Conservation (phyloP, 1,284 basidiomycete species). For the Malassezia sympodialis region DNA sequence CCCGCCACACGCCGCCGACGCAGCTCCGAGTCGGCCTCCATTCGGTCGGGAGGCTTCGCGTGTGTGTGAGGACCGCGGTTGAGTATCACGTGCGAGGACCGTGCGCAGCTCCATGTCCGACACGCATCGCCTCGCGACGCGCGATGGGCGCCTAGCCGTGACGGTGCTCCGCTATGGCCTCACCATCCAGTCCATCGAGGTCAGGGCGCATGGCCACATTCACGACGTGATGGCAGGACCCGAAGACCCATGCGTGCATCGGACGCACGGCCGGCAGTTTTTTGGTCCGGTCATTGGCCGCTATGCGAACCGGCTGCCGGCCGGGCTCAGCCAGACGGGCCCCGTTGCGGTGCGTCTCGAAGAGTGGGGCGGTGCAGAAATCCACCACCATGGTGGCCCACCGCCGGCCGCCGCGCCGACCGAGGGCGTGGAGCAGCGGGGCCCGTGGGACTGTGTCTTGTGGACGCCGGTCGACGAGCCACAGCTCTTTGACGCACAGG, state of each 20-base stretch:
- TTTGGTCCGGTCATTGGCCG: slow-evolving; percentile 40
- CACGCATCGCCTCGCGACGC: not conserved
- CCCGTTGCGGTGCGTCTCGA: not conserved
- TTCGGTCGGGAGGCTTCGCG: not conserved
- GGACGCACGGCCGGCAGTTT: slow-evolving; percentile 24
- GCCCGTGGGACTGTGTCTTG: slow-evolving; percentile 34
- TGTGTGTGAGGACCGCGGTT: not conserved
- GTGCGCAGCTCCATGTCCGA: not conserved
- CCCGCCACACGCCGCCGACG: not conserved
- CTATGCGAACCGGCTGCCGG: slow-evolving; percentile 40
- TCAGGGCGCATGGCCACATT: slow-evolving; percentile 7
- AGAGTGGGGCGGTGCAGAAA: slow-evolving; percentile 18
- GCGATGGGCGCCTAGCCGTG: slow-evolving; percentile 5
- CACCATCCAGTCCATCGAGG: slow-evolving; percentile 30
- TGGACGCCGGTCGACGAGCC: slow-evolving; percentile 23
- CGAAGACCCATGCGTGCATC: slow-evolving; percentile 30
- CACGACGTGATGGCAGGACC: slow-evolving; percentile 37
- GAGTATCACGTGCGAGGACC: slow-evolving; percentile 8
- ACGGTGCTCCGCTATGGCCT: slow-evolving; percentile 34
- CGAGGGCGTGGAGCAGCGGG: slow-evolving; percentile 21
- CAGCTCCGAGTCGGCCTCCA: not conserved
- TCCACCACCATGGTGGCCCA: slow-evolving; percentile 40
- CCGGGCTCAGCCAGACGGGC: slow-evolving; percentile 19
- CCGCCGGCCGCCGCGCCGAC: slow-evolving; percentile 15
- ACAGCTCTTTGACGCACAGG: not conserved